Conservation (phyloP, 148 eudicot genomes). For the Dianthus caryophyllus region DNA sequence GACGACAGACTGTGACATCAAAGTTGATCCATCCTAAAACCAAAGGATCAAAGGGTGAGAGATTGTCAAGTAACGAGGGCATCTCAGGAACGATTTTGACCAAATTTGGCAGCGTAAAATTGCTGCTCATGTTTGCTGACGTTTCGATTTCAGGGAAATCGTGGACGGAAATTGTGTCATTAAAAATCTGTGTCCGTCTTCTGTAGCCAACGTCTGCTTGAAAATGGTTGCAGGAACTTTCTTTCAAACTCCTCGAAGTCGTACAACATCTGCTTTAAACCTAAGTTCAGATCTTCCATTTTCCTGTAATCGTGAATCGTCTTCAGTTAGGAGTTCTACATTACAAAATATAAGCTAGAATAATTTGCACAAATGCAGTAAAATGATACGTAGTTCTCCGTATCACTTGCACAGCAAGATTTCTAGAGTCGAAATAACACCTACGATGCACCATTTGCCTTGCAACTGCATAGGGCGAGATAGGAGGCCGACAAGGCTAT, state of each 20-base stretch:
- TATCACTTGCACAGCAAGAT: too few relatives aligned
- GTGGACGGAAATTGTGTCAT: background rate
- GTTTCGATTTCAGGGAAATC: background rate
- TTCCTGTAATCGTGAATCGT: background rate
- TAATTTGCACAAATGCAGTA: too few relatives aligned
- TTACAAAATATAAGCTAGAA: too few relatives aligned
- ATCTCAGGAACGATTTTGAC: background rate
- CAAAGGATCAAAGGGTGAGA: conserved; percentile 9
- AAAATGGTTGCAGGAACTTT: background rate
- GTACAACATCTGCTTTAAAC: background rate
- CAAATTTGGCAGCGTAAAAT: background rate
- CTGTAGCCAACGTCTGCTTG: conserved; percentile 14
- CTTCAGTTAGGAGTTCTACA: background rate
- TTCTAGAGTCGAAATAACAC: too few relatives aligned
- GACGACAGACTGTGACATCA: conserved; percentile 3
- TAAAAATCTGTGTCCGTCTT: conserved; percentile 12
- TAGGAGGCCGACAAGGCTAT: too few relatives aligned
- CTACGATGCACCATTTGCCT: too few relatives aligned
- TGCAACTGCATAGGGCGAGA: too few relatives aligned
- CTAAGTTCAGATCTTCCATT: conserved; percentile 9
- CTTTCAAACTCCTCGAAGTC: conserved; percentile 17
- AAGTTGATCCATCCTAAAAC: conserved; percentile 11
- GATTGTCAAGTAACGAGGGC: background rate
- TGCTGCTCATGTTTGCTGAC: background rate
- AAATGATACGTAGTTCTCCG: too few relatives aligned